Evolutionary conservation across 441 rosid species (phyloP).

Genomic region (Euphorbia corollata): DNA sequence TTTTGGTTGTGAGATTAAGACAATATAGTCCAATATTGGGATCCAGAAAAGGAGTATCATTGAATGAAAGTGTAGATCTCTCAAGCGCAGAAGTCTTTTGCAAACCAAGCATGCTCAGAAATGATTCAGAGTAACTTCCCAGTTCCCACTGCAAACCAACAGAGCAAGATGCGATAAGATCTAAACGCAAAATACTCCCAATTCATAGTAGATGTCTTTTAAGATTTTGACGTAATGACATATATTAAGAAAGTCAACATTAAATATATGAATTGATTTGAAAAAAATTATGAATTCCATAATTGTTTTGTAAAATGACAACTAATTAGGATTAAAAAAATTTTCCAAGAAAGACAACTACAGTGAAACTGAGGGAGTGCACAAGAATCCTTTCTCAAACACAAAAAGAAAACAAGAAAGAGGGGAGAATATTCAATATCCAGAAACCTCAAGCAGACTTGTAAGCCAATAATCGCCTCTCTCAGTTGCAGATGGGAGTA

Average conservation of each 20-base stretch:
- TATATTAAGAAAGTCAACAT: background rate
- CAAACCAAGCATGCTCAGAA: constrained; percentile 60
- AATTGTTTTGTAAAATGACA: background rate
- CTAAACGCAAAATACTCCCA: constrained; percentile 5
- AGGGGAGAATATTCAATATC: constrained; percentile 25
- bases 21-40: constrained; percentile 82
- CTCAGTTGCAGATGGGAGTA: constrained; percentile 71
- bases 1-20: constrained; percentile 48
- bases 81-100: constrained; percentile 30
- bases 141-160: constrained; percentile 77
- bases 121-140: constrained; percentile 64
- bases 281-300: background rate
- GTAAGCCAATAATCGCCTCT: constrained; percentile 78
- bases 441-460: constrained; percentile 73
- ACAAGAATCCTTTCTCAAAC: constrained; percentile 5
- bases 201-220: background rate
- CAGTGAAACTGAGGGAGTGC: background rate
- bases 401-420: background rate
- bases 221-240: background rate
- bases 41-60: constrained; percentile 62
- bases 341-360: background rate
- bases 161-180: constrained; percentile 17
- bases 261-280: background rate
- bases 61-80: constrained; percentile 44
- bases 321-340: background rate